These are phyloP conservation scores for Skeletonema costatum DNA, from an alignment of 108 stramenopile genomes.

Conservation along the genomic window DNA sequence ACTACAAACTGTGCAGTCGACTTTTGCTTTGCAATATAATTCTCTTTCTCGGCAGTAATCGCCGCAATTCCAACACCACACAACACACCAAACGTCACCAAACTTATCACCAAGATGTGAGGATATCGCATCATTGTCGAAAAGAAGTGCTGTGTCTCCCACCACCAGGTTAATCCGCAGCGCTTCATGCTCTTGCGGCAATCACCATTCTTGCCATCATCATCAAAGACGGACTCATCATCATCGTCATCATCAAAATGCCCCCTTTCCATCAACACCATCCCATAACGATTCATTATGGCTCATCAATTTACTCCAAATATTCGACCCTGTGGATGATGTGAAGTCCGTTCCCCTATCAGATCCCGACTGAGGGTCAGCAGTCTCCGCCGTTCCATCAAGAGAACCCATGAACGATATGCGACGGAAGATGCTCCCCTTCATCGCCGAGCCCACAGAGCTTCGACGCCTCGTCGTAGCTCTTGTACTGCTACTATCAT, in stretches of 20 bases:
- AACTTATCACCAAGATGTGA: slow-evolving; percentile 9
- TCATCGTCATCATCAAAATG: slow-evolving; percentile 15
- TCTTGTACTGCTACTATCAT: background rate
- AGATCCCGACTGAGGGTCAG: background rate
- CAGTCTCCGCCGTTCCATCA: background rate
- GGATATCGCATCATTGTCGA: slow-evolving; percentile 2
- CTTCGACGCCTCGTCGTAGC: background rate
- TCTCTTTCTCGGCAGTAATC: slow-evolving; percentile 1
- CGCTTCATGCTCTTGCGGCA: slow-evolving; percentile 15
- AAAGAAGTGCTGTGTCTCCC: slow-evolving; percentile 17
- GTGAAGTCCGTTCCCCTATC: background rate
- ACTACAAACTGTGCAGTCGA: slow-evolving; percentile 1
- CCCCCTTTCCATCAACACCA: slow-evolving; percentile 9
- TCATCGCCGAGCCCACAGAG: background rate
- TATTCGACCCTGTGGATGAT: background rate
- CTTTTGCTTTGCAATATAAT: slow-evolving; percentile 7
- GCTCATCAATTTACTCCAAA: background rate
- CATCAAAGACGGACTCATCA: slow-evolving; percentile 6
- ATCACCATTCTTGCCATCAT: background rate
- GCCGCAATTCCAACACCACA: slow-evolving; percentile 8
- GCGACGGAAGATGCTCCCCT: background rate
- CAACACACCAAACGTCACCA: slow-evolving; percentile 14
- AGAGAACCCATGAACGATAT: background rate
- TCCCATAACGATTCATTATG: slow-evolving; percentile 1
- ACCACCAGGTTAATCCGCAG: slow-evolving; percentile 21